Evolutionary conservation across 306 rosid species (phyloP).

Genomic region (Corylus americana): DNA sequence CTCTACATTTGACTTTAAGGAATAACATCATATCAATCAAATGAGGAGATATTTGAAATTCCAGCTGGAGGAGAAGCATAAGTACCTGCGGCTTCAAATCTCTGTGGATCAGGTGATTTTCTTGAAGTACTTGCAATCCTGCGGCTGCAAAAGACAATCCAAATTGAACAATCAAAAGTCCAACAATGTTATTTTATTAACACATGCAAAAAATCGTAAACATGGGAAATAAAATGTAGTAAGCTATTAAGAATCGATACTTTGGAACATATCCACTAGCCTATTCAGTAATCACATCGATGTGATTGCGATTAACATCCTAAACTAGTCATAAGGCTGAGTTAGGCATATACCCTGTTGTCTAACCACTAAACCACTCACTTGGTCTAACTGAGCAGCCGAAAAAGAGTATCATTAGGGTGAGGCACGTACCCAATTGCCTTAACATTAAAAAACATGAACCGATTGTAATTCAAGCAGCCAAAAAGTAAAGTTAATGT

Average conservation of each 20-base stretch:
- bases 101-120: slow-evolving; percentile 87
- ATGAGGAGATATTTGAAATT: background rate
- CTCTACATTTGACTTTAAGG: background rate
- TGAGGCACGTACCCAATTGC: background rate
- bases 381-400: background rate
- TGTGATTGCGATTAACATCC: background rate
- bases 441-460: slow-evolving; percentile 9
- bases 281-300: slow-evolving; percentile 7
- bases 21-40: background rate
- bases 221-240: background rate
- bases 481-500: slow-evolving; percentile 3
- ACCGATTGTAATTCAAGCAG: slow-evolving; percentile 2
- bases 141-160: slow-evolving; percentile 56
- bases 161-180: slow-evolving; percentile 25
- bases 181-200: background rate
- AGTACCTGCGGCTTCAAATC: slow-evolving; percentile 97
- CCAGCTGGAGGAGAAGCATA: background rate
- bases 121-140: slow-evolving; percentile 89
- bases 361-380: background rate
- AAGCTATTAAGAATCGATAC: background rate
- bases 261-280: slow-evolving; percentile 18
- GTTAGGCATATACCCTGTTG: background rate
- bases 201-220: slow-evolving; percentile 6
- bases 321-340: background rate
- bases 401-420: background rate